A percentile compares a stretch with the other conserved stretches of the same genome.
These are phyloP conservation scores for Leccinum subrobustum DNA, from an alignment of 1,284 basidiomycete species.

Conservation along the genomic window DNA sequence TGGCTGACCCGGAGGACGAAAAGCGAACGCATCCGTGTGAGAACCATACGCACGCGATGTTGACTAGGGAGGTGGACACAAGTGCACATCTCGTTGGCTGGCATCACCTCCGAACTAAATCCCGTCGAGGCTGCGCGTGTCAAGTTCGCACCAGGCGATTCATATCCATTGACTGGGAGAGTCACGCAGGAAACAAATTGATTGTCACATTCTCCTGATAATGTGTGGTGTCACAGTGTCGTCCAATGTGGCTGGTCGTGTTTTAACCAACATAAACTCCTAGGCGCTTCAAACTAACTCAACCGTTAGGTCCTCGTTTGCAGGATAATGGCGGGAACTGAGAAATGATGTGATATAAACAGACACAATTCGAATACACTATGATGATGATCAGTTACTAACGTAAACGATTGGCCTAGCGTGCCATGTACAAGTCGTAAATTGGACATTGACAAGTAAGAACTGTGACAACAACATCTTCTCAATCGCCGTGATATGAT, in stretches of 20 bases:
- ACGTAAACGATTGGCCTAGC: no score
- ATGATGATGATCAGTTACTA: no score
- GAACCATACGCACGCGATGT: neutral
- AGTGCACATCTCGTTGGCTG: slow-evolving; percentile 53
- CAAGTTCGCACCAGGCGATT: slow-evolving; percentile 35
- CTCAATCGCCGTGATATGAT: no score
- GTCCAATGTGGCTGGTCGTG: neutral
- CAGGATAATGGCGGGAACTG: no score
- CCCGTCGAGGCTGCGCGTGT: slow-evolving; percentile 51
- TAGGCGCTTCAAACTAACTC: no score
- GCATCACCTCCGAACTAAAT: slow-evolving; percentile 45
- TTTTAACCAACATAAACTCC: no score
- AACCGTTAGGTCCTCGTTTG: no score
- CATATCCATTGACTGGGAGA: neutral
- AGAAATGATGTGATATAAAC: no score
- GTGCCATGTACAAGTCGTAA: no score
- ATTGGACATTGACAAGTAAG: no score
- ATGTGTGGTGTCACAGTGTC: slow-evolving; percentile 55
- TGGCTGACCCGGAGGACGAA: neutral
- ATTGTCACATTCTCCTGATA: slow-evolving; percentile 61
- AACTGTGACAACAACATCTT: no score
- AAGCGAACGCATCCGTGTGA: neutral
- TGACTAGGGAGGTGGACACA: slow-evolving; percentile 48
- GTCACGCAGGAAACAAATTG: slow-evolving; percentile 56
- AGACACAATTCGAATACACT: no score